Evolutionary conservation across 1,284 basidiomycete genomes (phyloP), one percentile per base, ranked within the genome.

Genomic region (Ustilago vetiveriae): DNA sequence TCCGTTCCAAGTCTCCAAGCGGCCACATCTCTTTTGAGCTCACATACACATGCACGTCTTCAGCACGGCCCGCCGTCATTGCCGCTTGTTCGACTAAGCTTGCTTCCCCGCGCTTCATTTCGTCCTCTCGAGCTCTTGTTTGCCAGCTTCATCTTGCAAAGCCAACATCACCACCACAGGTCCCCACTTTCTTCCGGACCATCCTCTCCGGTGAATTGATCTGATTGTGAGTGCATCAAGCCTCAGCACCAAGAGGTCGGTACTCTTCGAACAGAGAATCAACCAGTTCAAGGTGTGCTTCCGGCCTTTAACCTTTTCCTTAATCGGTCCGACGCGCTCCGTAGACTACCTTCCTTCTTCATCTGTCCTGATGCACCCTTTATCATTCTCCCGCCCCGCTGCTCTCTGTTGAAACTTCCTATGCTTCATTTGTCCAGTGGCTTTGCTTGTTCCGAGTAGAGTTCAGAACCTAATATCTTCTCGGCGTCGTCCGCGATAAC

Each of bases 311-410:
- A 3, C n/a, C 3, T 19, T 19, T 38, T 3, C 9, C 21, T 10
- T 14, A 17, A 24, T 58, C 62, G 62, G 62, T 65, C 62, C 62
- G 62, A 65, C 22, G 36, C 62, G 54, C 45, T 57, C 62, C 62
- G 62, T 37, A 48, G 14, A 17, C 32, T 37, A 47, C 10, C 19
- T 19, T 24, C 30, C 39, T 33, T 11, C 14, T 10, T 17, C 14
- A 24, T 29, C 23, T n/a, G 23, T 22, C 29, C 19, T 16, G 39
- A n/a, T n/a, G n/a, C n/a, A n/a, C n/a, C n/a, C 22, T 24, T 8
- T 14, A 29, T 10, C 4, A n/a, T 22, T 24, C 21, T 24, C 41
- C 33, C 35, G 26, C 33, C 19, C 49, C 21, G 21, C 41, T 38
- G 17, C 22, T 17, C 23, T 30, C 14, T 30, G 29, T 14, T 2